Evolutionary conservation across 1,284 basidiomycete species (phyloP).

Genomic region (Ganoderma multipileum): DNA sequence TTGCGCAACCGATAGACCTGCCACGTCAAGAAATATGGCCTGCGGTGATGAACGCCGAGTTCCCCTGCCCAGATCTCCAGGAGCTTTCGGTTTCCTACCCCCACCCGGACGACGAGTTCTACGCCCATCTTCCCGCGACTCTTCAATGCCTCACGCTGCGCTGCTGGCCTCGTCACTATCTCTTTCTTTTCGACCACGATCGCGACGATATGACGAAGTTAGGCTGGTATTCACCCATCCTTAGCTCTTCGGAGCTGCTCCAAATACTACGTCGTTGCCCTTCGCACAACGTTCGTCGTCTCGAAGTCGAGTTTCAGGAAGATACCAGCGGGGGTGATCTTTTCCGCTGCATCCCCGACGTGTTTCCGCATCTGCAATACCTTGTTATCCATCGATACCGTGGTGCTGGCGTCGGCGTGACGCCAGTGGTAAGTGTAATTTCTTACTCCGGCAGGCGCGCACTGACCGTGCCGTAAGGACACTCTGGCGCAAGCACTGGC

Average conservation of each 20-base stretch:
- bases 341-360: neutral
- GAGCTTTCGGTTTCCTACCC: constrained; percentile 10
- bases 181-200: neutral
- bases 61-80: neutral
- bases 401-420: neutral
- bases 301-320: neutral
- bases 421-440: neutral
- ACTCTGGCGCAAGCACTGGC: neutral
- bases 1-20: neutral
- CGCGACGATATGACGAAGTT: neutral
- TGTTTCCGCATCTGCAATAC: neutral
- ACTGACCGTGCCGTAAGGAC: neutral
- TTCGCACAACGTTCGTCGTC: neutral
- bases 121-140: neutral
- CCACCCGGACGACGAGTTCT: constrained; percentile 10
- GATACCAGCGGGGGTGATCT: neutral
- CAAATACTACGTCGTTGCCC: neutral
- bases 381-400: neutral
- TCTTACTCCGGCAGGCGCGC: neutral
- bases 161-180: constrained; percentile 13
- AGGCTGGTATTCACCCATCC: constrained; percentile 6
- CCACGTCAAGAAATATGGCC: neutral
- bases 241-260: constrained; percentile 3
- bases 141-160: constrained; percentile 1
- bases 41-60: neutral